Evolutionary conservation across 495 filamentous ascomycete genomes (phyloP).

Genomic region (Talaromyces adpressus): DNA sequence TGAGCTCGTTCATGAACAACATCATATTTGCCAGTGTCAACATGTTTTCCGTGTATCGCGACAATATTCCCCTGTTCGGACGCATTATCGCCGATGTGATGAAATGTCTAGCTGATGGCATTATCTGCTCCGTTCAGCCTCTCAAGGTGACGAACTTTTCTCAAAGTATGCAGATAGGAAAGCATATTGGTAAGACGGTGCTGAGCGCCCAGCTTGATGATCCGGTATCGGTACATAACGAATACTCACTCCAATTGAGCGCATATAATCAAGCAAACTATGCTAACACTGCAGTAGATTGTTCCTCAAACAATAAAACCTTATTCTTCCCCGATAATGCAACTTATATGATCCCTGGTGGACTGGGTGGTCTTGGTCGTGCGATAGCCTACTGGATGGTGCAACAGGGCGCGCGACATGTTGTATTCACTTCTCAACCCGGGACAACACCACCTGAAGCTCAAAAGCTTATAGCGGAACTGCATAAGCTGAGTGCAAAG

Average conservation of each 20-base stretch:
- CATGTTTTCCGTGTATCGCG: neutral
- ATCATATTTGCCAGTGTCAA: neutral
- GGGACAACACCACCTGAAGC: neutral
- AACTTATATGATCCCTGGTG: slow-evolving; percentile 49
- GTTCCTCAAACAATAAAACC: neutral
- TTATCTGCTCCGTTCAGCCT: neutral
- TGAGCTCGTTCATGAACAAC: neutral
- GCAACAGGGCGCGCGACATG: slow-evolving; percentile 39
- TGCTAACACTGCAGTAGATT: neutral
- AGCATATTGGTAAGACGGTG: slow-evolving; percentile 42
- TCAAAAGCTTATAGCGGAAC: slow-evolving; percentile 29
- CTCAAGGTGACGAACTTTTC: neutral
- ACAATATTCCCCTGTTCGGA: neutral
- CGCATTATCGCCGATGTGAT: neutral
- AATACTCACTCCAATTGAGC: neutral
- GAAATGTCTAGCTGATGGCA: neutral
- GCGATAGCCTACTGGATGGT: slow-evolving; percentile 49
- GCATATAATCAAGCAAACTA: neutral
- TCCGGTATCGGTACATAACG: neutral
- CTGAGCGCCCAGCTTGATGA: slow-evolving; percentile 14
- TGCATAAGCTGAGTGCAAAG: slow-evolving; percentile 21
- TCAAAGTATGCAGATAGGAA: slow-evolving; percentile 24
- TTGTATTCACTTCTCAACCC: slow-evolving; percentile 45
- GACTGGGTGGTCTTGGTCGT: slow-evolving; percentile 49
- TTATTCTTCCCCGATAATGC: slow-evolving; percentile 18